Base-by-base conservation (phyloP, 371 early-diverging fungal species). In the Nematocida parisii region DNA sequence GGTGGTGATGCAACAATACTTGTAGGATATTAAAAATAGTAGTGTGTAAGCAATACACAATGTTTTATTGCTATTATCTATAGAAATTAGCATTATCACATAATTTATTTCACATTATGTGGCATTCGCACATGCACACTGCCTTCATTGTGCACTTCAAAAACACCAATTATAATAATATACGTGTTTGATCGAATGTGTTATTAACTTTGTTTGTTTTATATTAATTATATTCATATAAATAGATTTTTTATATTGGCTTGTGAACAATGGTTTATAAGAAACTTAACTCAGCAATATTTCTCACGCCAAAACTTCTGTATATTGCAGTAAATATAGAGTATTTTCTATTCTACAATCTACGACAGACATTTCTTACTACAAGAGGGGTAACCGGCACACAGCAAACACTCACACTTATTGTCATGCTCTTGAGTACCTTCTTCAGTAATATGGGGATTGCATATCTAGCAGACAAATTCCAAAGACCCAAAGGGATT, bases 391-490 rank as follows among this genome's bases (percentile, higher is more conserved):
- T 47, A 60, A 54, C 22, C 1, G 61, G 72, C 5, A 86, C 83
- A 18, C 0, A 75, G 13, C 46, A 85, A 22, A 20, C 72, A 20
- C 20, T 61, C 42, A 64, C 74, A 13, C 66, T 75, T 68, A 33
- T 55, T 20, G 20, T 64, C 7, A 75, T 75, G 75, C 70, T 72
- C 18, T 84, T 83, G 54, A 39, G 80, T 9, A 85, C 85, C 0
- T 88, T 88, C 67, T 86, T 88, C 66, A 84, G 84, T 7, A 88
- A 87, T 66, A 85, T 87, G 52, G 64, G 71, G 3, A 62, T 87
- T 46, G 88, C 86, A 33, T 73, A 71, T 54, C 2, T 85, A 13
- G 77, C 85, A 58, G 88, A 88, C 71, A 82, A 81, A 70, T 82
- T 83, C 24, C 74, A 83, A 27, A 83, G 61, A 54, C 85, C 83